Conservation (phyloP, 169 alveolate genomes). For the Eimeria tenella region DNA sequence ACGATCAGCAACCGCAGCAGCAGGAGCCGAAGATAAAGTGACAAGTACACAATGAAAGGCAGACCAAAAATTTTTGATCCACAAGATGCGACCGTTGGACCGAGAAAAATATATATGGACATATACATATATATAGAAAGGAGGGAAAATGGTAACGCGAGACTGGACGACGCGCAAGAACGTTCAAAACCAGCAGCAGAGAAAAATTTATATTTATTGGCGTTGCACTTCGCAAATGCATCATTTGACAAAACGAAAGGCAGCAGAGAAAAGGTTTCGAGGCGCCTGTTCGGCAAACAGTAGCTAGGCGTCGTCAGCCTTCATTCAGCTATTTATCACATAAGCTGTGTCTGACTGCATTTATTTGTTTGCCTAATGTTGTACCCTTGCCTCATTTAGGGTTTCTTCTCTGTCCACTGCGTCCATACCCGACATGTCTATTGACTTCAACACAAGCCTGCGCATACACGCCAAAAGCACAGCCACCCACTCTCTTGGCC, state of each 20-base stretch:
- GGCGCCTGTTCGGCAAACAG: too few relatives aligned
- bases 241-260: not conserved
- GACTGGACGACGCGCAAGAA: too few relatives aligned
- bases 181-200: not conserved
- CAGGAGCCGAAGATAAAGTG: not conserved
- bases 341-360: too few relatives aligned
- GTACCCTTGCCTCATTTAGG: conserved; percentile 91
- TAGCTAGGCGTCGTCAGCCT: too few relatives aligned
- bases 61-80: not conserved
- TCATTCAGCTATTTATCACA: too few relatives aligned
- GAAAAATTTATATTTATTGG: not conserved
- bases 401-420: conserved; percentile 88
- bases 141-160: too few relatives aligned
- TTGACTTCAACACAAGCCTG: conserved; percentile 91
- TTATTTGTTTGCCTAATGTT: conserved; percentile 15
- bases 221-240: not conserved
- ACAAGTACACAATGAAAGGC: not conserved
- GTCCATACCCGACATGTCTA: conserved; percentile 90
- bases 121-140: too few relatives aligned
- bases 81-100: not conserved
- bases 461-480: not conserved
- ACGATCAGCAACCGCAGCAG: not conserved
- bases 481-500: not conserved
- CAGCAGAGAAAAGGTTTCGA: not conserved
- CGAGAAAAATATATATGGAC: not conserved